Conservation (phyloP, 768 basidiomycete species). For the Butyriboletus loyo region DNA sequence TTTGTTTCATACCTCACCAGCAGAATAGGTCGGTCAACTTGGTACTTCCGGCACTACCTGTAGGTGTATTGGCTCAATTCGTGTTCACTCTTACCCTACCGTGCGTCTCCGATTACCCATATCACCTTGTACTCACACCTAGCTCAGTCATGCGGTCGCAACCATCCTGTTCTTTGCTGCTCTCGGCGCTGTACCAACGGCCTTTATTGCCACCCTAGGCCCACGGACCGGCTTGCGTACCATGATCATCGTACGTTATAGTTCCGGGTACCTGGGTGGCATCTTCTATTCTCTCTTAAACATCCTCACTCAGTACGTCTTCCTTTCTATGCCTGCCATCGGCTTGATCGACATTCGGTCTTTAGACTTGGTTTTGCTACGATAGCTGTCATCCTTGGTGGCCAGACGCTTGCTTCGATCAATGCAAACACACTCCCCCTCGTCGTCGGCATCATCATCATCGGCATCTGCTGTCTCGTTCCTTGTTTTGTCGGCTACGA, state of each 20-base stretch:
- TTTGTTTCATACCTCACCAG: background rate
- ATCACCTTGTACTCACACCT: slow-evolving; percentile 5
- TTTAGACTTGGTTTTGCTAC: slow-evolving; percentile 46
- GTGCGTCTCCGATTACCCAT: slow-evolving; percentile 22
- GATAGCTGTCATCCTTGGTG: slow-evolving; percentile 51
- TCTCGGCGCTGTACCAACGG: slow-evolving; percentile 40
- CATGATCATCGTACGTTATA: slow-evolving; percentile 55
- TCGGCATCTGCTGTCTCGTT: slow-evolving; percentile 39
- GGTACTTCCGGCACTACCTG: slow-evolving; percentile 23
- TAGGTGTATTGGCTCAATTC: slow-evolving; percentile 49
- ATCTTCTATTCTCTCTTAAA: slow-evolving; percentile 51
- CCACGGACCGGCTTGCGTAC: slow-evolving; percentile 52
- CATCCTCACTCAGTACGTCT: slow-evolving; percentile 45
- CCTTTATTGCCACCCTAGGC: slow-evolving; percentile 54
- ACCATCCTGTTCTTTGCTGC: slow-evolving; percentile 46
- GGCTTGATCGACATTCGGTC: background rate
- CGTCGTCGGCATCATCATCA: slow-evolving; percentile 47
- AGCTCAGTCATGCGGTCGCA: slow-evolving; percentile 40
- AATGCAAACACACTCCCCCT: slow-evolving; percentile 44
- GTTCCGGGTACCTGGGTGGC: slow-evolving; percentile 48
- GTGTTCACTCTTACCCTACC: slow-evolving; percentile 48
- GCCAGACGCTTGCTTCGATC: slow-evolving; percentile 48
- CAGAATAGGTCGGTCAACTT: slow-evolving; percentile 43
- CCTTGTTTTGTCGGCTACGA: slow-evolving; percentile 49
- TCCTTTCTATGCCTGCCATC: background rate